Evolutionary conservation across 108 stramenopile genomes (phyloP), one percentile per base, ranked within the genome.

Genomic region (Fistulifera pelliculosa): DNA sequence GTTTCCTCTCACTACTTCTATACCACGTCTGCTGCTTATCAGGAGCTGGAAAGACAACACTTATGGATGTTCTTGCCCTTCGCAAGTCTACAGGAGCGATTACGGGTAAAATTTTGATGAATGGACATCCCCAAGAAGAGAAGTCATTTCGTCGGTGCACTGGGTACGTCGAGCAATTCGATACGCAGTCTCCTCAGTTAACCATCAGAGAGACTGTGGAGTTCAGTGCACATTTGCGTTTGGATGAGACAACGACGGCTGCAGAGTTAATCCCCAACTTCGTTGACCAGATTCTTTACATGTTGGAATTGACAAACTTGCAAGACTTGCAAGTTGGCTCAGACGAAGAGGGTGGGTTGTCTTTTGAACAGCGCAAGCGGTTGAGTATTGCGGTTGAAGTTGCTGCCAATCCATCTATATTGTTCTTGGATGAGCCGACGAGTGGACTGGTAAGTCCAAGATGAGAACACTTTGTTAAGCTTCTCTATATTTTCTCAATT

Each of bases 91-190:
- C 75, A 22, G 93, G 93, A 1, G 69, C 66, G 43, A 61, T 92
- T 39, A 58, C 62, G 10, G 93, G 94, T 21, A 87, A 94, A 31
- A 70, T 95, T 39, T 61, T 57, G 17, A 38, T 94, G 41, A 95
- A 93, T 55, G 94, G 94, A 21, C 79, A 77, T 52, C 70, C 72
- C 22, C 83, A 90, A 66, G 70, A 83, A 26, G 54, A 67, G 39
- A 56, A 60, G 22, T 71, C 76, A 25, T 83, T 83, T 45, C 65
- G 82, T 1, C 61, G 82, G 51, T 72, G 73, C 41, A 73, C 76
- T 4, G 95, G 89, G 15, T 96, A 96, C 49, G 87, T 89, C 15
- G 89, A 93, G 66, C 95, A 96, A 56, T 77, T 84, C 41, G 95
- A 95, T 62, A 57, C 62, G 15, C 90, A 94, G 64, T 71, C 65